Evolutionary conservation across 805 yeast species (phyloP).

Genomic region (Maudiozyma bulderi): DNA sequence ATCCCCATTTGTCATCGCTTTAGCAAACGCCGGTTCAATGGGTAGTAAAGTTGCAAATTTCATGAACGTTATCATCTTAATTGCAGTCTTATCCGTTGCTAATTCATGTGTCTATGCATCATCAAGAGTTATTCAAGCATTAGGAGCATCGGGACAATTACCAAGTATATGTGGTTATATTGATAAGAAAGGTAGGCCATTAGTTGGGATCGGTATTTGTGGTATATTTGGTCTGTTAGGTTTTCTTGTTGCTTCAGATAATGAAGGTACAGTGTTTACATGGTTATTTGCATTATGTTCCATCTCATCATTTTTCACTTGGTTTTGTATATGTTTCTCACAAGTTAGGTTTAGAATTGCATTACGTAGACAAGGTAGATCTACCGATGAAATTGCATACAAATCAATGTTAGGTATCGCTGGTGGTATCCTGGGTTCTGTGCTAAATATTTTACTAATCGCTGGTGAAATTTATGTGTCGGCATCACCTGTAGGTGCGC

Average conservation of each 20-base stretch:
- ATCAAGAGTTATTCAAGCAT: slow-evolving; percentile 46
- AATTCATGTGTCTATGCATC: slow-evolving; percentile 54
- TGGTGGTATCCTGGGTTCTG: slow-evolving; percentile 49
- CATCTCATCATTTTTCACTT: slow-evolving; percentile 61
- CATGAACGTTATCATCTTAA: slow-evolving; percentile 48
- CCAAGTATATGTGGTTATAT: slow-evolving; percentile 39
- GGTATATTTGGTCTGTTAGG: slow-evolving; percentile 44
- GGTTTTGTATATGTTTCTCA: slow-evolving; percentile 63
- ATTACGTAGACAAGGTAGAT: slow-evolving; percentile 15
- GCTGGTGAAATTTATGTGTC: slow-evolving; percentile 68
- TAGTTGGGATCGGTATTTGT: slow-evolving; percentile 37
- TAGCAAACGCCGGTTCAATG: slow-evolving; percentile 45
- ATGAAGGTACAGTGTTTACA: slow-evolving; percentile 48
- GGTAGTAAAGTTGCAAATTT: slow-evolving; percentile 42
- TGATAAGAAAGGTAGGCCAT: slow-evolving; percentile 45
- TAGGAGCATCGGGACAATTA: slow-evolving; percentile 43
- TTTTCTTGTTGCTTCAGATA: slow-evolving; percentile 50
- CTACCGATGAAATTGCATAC: slow-evolving; percentile 1
- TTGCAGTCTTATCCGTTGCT: slow-evolving; percentile 52
- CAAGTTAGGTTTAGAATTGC: slow-evolving; percentile 52
- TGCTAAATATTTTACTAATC: slow-evolving; percentile 44
- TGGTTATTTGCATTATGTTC: slow-evolving; percentile 73
- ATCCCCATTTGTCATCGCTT: slow-evolving; percentile 55
- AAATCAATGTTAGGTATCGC: slow-evolving; percentile 47
- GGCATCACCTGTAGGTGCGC: slow-evolving; percentile 45